Conservation (phyloP, 2,329 filamentous ascomycete genomes). For the Cladosporium cucumerinum region DNA sequence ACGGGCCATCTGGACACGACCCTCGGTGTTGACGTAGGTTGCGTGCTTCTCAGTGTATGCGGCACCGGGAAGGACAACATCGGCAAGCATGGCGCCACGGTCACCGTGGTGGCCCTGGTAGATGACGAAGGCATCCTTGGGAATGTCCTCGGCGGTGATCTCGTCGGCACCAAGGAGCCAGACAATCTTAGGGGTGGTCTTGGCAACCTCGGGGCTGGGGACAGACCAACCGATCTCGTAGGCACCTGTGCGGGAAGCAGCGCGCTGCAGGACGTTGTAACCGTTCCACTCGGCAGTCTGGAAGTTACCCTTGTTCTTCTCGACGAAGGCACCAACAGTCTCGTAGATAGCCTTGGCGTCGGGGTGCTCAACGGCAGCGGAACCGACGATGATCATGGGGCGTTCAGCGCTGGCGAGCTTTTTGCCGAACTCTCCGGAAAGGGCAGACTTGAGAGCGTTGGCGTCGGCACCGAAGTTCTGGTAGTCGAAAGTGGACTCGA, state of each 20-base stretch:
- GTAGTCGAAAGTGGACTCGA: constrained; percentile 93
- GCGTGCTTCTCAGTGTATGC: constrained; percentile 96
- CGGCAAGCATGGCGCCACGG: constrained; percentile 84
- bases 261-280: constrained; percentile 93
- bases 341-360: constrained; percentile 94
- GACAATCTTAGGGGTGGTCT: constrained; percentile 87
- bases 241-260: constrained; percentile 86
- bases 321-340: constrained; percentile 81
- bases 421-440: constrained; percentile 86
- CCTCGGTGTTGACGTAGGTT: constrained; percentile 97
- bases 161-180: constrained; percentile 97
- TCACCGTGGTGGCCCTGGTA: constrained; percentile 99
- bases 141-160: constrained; percentile 77
- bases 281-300: constrained; percentile 89
- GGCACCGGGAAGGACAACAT: constrained; percentile 88
- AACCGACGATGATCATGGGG: constrained; percentile 96
- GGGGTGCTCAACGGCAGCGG: constrained; percentile 81
- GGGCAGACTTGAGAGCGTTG: constrained; percentile 75
- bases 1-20: constrained; percentile 89
- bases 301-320: constrained; percentile 90
- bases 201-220: constrained; percentile 74
- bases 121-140: constrained; percentile 92
- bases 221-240: constrained; percentile 95
- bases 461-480: constrained; percentile 82
- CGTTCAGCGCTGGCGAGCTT: constrained; percentile 82